Evolutionary conservation across 495 filamentous ascomycete species (phyloP).

Genomic region (Podospora pseudocomata): DNA sequence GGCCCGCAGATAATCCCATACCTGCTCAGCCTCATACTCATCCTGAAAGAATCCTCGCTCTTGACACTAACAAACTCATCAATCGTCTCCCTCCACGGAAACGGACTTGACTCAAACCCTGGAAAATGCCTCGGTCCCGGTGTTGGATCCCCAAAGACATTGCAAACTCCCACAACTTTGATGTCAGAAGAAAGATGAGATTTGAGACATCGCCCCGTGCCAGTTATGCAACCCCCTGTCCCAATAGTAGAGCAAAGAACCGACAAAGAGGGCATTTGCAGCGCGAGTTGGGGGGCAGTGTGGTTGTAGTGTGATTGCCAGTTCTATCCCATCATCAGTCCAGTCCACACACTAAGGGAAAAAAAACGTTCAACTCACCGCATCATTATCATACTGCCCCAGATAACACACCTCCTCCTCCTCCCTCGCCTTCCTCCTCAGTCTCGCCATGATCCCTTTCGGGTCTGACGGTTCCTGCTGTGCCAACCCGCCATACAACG

Average conservation of each 20-base stretch:
- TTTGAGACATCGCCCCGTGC: slow-evolving; percentile 53
- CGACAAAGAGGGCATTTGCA: slow-evolving; percentile 56
- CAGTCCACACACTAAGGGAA: not conserved
- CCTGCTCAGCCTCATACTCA: slow-evolving; percentile 53
- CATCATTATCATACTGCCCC: slow-evolving; percentile 58
- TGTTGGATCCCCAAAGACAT: slow-evolving; percentile 51
- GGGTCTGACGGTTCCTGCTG: slow-evolving; percentile 55
- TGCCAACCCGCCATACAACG: slow-evolving; percentile 54
- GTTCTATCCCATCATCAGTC: slow-evolving; percentile 35
- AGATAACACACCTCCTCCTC: slow-evolving; percentile 48
- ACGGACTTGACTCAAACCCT: slow-evolving; percentile 50
- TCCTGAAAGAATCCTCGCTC: slow-evolving; percentile 50
- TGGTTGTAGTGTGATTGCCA: slow-evolving; percentile 57
- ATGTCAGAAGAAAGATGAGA: slow-evolving; percentile 31
- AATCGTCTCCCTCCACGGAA: slow-evolving; percentile 55
- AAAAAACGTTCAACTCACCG: slow-evolving; percentile 25
- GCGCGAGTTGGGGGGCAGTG: slow-evolving; percentile 58
- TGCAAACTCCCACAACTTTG: slow-evolving; percentile 50
- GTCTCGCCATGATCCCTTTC: slow-evolving; percentile 51
- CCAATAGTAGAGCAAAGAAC: slow-evolving; percentile 58
- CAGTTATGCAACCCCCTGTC: slow-evolving; percentile 51
- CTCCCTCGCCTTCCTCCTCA: slow-evolving; percentile 39
- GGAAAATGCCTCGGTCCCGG: slow-evolving; percentile 56
- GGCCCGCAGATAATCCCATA: slow-evolving; percentile 59
- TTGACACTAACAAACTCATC: slow-evolving; percentile 54